Percentiles rank a stretch among this genome's conserved stretches.
phyloP scores from a whole-genome alignment of 805 yeast genomes.

The Danielia oregonensis region DNA sequence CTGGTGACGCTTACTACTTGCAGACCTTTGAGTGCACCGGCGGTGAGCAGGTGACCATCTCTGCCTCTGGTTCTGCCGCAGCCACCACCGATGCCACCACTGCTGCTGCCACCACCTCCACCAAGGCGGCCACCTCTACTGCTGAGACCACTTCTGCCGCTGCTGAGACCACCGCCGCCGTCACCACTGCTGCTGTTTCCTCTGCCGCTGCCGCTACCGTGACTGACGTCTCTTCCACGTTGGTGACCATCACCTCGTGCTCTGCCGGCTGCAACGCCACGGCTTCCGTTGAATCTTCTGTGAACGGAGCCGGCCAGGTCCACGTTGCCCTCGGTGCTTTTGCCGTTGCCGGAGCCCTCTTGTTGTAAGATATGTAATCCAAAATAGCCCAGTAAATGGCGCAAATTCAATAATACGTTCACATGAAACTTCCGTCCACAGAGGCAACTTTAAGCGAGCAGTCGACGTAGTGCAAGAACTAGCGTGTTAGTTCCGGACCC shows the following conservation, averaged over 20 bases:
- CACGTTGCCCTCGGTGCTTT: slow-evolving; percentile 14
- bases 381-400: too few species aligned
- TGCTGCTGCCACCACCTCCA: too few species aligned
- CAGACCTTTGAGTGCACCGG: slow-evolving; percentile 8
- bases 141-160: background rate
- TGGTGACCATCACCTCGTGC: slow-evolving; percentile 25
- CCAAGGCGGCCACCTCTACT: too few species aligned
- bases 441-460: too few species aligned
- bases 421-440: too few species aligned
- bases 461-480: too few species aligned
- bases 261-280: slow-evolving; percentile 11
- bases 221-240: slow-evolving; percentile 21
- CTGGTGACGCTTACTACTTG: slow-evolving; percentile 13
- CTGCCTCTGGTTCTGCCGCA: slow-evolving; percentile 10
- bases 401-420: too few species aligned
- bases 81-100: too few species aligned
- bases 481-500: too few species aligned
- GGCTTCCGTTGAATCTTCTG: slow-evolving; percentile 5
- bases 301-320: slow-evolving; percentile 12
- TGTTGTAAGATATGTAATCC: slow-evolving; percentile 14
- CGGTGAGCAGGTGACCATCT: slow-evolving; percentile 9
- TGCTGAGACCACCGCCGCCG: slow-evolving; percentile 1
- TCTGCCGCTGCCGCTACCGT: slow-evolving; percentile 19
- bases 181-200: slow-evolving; percentile 20
- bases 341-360: slow-evolving; percentile 13